Percentiles rank a stretch among this genome's conserved stretches.
phyloP scores from a whole-genome alignment of 2,329 filamentous ascomycete species.

The Tolypocladium ophioglossoides region DNA sequence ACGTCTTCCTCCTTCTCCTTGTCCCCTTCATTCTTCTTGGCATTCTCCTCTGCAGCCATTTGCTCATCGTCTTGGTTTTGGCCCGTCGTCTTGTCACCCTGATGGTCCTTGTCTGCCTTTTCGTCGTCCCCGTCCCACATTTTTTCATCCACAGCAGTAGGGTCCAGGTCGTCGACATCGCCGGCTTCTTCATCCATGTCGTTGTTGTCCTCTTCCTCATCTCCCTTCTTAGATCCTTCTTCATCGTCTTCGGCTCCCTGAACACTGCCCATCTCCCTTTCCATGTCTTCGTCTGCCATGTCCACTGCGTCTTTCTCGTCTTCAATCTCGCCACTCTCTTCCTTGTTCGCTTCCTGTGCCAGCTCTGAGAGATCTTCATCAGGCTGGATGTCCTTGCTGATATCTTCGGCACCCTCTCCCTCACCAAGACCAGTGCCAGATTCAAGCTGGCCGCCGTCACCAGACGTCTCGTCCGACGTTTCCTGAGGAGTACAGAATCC shows the following conservation, averaged over 20 bases:
- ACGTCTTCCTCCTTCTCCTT: slow-evolving; percentile 32
- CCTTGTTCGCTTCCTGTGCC: slow-evolving; percentile 70
- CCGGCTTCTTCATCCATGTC: slow-evolving; percentile 85
- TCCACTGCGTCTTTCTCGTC: slow-evolving; percentile 81
- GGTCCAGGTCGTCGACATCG: slow-evolving; percentile 82
- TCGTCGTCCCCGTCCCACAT: slow-evolving; percentile 91
- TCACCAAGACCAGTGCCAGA: slow-evolving; percentile 89
- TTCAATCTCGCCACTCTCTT: slow-evolving; percentile 56
- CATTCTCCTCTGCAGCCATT: slow-evolving; percentile 47
- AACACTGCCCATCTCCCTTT: slow-evolving; percentile 65
- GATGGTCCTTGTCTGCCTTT: slow-evolving; percentile 72
- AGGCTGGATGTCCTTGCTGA: slow-evolving; percentile 90
- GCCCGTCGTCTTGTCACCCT: slow-evolving; percentile 62
- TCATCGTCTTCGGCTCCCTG: slow-evolving; percentile 53
- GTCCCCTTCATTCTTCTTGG: slow-evolving; percentile 34
- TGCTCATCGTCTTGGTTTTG: slow-evolving; percentile 56
- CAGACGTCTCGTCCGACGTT: slow-evolving; percentile 59
- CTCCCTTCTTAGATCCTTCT: slow-evolving; percentile 48
- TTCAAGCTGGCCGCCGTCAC: slow-evolving; percentile 70
- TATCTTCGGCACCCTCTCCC: slow-evolving; percentile 90
- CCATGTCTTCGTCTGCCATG: slow-evolving; percentile 84
- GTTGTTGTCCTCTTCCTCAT: slow-evolving; percentile 55
- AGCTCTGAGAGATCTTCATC: slow-evolving; percentile 91
- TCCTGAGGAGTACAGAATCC: slow-evolving; percentile 90
- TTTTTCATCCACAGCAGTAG: slow-evolving; percentile 90